A percentile compares a stretch with the other conserved stretches of the same genome.
phyloP scores from a whole-genome alignment of 2,329 filamentous ascomycete genomes.

The Fusarium hostae region DNA sequence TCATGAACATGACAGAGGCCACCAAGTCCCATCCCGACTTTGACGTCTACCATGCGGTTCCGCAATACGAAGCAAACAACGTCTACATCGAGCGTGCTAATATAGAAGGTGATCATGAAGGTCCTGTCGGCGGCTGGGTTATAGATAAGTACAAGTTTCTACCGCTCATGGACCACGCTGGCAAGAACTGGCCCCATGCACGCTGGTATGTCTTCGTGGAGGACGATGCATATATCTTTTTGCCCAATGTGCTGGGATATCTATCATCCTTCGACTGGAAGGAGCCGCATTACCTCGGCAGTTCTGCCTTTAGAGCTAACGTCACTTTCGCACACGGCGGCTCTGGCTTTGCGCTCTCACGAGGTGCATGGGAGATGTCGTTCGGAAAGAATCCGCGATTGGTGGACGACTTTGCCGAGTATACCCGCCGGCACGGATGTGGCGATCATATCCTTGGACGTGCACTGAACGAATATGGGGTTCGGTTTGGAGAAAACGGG shows the following conservation, averaged over 20 bases:
- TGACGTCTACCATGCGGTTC: not conserved
- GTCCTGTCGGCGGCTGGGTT: not conserved
- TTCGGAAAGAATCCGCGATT: not conserved
- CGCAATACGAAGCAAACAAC: not conserved
- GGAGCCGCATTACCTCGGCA: not conserved
- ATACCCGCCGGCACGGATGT: not conserved
- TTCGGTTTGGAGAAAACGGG: not conserved
- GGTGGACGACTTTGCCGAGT: not conserved
- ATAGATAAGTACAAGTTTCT: not conserved
- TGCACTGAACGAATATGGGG: not conserved
- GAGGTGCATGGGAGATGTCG: not conserved
- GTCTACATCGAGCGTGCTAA: not conserved
- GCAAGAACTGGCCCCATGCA: not conserved
- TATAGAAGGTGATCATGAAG: not conserved
- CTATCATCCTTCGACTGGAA: not conserved
- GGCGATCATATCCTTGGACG: not conserved
- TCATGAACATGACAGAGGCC: not conserved
- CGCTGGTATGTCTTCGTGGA: not conserved
- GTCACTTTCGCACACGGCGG: not conserved
- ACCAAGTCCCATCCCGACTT: not conserved
- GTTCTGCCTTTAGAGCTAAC: not conserved
- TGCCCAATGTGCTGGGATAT: not conserved
- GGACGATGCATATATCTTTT: not conserved
- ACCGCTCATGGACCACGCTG: not conserved
- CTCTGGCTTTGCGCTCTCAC: not conserved